A percentile compares a stretch with the other conserved stretches of the same genome.
Conservation (phyloP, 345 rosid species). For the Microcos paniculata region DNA sequence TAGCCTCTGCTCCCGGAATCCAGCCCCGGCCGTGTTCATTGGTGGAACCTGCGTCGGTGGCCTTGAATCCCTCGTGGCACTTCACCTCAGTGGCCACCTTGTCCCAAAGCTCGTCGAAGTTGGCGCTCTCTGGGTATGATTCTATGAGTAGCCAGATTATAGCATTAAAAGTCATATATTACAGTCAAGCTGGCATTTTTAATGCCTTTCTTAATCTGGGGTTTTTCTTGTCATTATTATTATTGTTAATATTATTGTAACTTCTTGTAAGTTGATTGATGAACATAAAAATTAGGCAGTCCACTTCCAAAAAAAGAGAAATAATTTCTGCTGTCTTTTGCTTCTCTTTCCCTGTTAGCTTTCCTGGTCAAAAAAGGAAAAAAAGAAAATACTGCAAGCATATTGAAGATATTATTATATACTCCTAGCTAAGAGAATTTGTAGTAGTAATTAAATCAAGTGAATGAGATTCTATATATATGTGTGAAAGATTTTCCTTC, state of each 20-base stretch:
- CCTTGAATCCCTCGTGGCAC: slow-evolving; percentile 84
- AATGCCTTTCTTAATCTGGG: not conserved
- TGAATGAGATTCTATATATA: not conserved
- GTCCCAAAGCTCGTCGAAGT: slow-evolving; percentile 87
- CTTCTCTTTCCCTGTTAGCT: not conserved
- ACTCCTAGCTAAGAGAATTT: not conserved
- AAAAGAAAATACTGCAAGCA: not conserved
- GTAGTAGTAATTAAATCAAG: not conserved
- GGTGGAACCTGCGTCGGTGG: slow-evolving; percentile 86
- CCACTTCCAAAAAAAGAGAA: not conserved
- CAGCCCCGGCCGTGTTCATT: slow-evolving; percentile 66
- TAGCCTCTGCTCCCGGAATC: slow-evolving; percentile 22
- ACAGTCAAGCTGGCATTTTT: not conserved
- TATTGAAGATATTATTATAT: not conserved
- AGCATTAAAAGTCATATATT: not conserved
- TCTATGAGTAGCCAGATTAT: slow-evolving; percentile 9
- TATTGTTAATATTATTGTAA: not conserved
- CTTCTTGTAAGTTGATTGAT: not conserved
- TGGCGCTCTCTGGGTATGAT: slow-evolving; percentile 81
- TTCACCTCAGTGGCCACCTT: slow-evolving; percentile 84
- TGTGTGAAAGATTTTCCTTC: not conserved
- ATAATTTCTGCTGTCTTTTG: not conserved
- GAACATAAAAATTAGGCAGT: slow-evolving; percentile 10
- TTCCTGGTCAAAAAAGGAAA: not conserved
- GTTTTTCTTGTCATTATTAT: slow-evolving; percentile 3